Evolutionary conservation across 495 filamentous ascomycete species (phyloP).

Genomic region (Podospora appendiculata): DNA sequence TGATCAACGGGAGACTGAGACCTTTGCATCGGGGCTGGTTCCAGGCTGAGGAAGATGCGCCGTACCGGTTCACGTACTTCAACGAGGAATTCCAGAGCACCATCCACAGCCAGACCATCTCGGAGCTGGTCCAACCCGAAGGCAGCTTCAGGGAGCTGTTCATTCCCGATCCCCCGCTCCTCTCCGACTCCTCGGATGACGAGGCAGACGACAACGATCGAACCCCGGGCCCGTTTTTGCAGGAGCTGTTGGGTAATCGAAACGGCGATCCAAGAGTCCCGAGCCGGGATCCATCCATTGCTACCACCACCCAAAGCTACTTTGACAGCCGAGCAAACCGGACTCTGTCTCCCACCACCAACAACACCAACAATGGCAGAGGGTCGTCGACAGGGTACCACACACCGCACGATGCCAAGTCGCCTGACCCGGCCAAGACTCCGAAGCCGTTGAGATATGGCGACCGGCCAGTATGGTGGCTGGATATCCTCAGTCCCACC

Average conservation of each 20-base stretch:
- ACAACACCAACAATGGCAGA: not conserved
- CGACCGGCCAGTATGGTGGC: conserved; percentile 89
- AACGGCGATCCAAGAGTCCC: conserved; percentile 21
- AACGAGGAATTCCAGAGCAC: conserved; percentile 93
- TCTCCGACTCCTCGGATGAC: conserved; percentile 50
- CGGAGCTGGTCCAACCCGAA: conserved; percentile 80
- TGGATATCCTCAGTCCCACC: conserved; percentile 85
- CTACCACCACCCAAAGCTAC: conserved; percentile 17
- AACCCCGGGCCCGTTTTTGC: conserved; percentile 6
- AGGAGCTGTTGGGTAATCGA: conserved; percentile 16
- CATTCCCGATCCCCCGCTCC: conserved; percentile 44
- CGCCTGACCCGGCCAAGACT: conserved; percentile 12
- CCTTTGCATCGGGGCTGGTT: conserved; percentile 79
- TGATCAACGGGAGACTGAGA: conserved; percentile 79
- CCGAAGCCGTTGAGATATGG: conserved; percentile 62
- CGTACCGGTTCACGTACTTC: conserved; percentile 96
- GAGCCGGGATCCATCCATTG: conserved; percentile 26
- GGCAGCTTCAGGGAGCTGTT: conserved; percentile 80
- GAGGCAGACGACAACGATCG: conserved; percentile 47
- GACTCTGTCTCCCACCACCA: conserved; percentile 5
- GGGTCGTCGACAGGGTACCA: not conserved
- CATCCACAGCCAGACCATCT: conserved; percentile 91
- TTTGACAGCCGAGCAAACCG: conserved; percentile 12
- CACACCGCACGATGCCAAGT: conserved; percentile 12
- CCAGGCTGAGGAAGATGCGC: conserved; percentile 78